A percentile compares a stretch with the other conserved stretches of the same genome.
Evolutionary conservation across 2,329 filamentous ascomycete genomes (phyloP).

Genomic region (Septoria linicola): DNA sequence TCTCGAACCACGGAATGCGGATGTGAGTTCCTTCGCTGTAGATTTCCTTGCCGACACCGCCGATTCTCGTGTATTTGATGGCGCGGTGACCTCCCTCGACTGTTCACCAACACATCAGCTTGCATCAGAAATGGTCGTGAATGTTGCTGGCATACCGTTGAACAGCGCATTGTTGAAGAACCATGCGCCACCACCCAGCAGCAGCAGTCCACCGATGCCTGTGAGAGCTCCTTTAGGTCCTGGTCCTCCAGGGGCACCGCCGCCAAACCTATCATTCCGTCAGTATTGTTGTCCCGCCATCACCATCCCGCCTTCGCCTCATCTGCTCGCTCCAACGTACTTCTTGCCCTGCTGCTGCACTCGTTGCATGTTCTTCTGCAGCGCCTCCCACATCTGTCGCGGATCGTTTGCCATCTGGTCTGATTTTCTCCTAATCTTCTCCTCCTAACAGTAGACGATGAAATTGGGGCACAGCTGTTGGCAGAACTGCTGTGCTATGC

Average conservation of each 20-base stretch:
- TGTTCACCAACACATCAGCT: too few species aligned
- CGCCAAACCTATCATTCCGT: slow-evolving; percentile 44
- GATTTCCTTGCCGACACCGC: slow-evolving; percentile 93
- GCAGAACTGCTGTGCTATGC: too few species aligned
- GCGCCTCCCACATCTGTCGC: slow-evolving; percentile 64
- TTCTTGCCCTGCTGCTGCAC: slow-evolving; percentile 50
- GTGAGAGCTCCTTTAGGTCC: slow-evolving; percentile 54
- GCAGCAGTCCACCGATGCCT: slow-evolving; percentile 54
- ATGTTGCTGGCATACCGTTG: slow-evolving; percentile 67
- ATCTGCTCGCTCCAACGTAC: slow-evolving; percentile 24
- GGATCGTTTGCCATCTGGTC: slow-evolving; percentile 54
- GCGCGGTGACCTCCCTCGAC: slow-evolving; percentile 98
- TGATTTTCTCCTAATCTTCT: too few species aligned
- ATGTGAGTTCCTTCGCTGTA: slow-evolving; percentile 96
- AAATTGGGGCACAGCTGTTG: too few species aligned
- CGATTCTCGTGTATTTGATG: slow-evolving; percentile 91
- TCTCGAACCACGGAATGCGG: slow-evolving; percentile 95
- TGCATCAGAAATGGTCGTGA: too few species aligned
- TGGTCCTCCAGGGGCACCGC: slow-evolving; percentile 50
- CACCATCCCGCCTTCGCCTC: not conserved
- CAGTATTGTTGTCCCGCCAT: slow-evolving; percentile 17
- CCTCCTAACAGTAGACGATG: not conserved
- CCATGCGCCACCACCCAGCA: slow-evolving; percentile 56
- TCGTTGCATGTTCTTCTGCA: slow-evolving; percentile 60
- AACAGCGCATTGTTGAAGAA: slow-evolving; percentile 65